Evolutionary conservation across 257 asterid genomes (phyloP).

Genomic region (Nicotiana undulata): DNA sequence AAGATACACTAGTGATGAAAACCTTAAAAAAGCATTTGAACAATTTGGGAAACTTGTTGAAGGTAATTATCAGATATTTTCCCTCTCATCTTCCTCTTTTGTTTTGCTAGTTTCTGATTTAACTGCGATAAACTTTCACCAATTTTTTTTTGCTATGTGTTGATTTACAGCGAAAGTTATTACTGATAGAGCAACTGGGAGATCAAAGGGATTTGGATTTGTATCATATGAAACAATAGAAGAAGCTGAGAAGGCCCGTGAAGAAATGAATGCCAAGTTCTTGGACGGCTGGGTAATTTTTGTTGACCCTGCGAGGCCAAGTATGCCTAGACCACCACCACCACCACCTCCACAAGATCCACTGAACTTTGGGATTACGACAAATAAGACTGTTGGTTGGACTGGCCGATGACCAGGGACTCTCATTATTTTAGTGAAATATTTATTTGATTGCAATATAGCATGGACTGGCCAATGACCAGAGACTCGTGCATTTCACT

Average conservation of each 20-base stretch:
- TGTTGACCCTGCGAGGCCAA: conserved; percentile 89
- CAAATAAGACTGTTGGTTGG: conserved; percentile 89
- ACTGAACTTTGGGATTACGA: conserved; percentile 43
- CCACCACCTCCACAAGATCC: conserved; percentile 35
- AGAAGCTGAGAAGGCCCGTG: conserved; percentile 89
- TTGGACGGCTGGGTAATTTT: conserved; percentile 97
- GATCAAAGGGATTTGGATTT: conserved; percentile 90
- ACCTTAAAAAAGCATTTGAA: conserved; percentile 60
- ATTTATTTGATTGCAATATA: neutral
- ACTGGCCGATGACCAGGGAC: conserved; percentile 27
- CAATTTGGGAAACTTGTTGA: conserved; percentile 71
- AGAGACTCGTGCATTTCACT: neutral
- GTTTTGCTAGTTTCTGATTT: neutral
- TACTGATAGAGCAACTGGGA: conserved; percentile 67
- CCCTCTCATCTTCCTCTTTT: neutral
- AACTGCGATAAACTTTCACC: neutral
- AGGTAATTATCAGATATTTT: conserved; percentile 29
- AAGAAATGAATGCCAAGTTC: conserved; percentile 79
- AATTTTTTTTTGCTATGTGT: neutral
- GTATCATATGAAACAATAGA: conserved; percentile 65
- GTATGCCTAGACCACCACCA: conserved; percentile 47
- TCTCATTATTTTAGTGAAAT: neutral
- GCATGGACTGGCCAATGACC: neutral
- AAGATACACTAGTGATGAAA: conserved; percentile 67
- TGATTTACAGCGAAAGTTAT: conserved; percentile 67